phyloP scores from a whole-genome alignment of 2,329 filamentous ascomycete species.

The Colletotrichum sp. region DNA sequence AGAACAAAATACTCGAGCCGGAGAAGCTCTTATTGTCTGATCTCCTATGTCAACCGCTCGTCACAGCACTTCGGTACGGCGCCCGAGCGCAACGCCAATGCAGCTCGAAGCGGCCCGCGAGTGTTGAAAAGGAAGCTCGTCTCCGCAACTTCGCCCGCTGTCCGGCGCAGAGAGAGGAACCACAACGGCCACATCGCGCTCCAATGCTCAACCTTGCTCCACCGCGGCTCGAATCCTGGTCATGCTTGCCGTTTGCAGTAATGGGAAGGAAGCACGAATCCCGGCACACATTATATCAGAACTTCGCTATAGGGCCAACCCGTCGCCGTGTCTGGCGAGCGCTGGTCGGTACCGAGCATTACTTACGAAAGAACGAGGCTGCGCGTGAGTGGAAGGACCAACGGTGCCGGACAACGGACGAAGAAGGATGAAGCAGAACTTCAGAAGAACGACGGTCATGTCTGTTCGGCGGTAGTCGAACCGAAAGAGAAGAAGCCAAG shows the following conservation, averaged over 20 bases:
- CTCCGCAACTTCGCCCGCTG: not conserved
- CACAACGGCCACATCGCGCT: not conserved
- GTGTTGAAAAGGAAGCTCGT: not conserved
- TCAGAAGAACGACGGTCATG: not conserved
- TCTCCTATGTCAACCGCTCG: not conserved
- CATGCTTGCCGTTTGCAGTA: not conserved
- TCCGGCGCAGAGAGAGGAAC: not conserved
- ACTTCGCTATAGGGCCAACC: not conserved
- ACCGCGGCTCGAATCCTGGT: not conserved
- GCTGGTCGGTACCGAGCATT: not conserved
- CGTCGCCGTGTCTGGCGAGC: not conserved
- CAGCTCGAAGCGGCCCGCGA: not conserved
- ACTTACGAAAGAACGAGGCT: not conserved
- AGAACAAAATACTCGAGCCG: not conserved
- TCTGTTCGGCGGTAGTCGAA: conserved; percentile 30
- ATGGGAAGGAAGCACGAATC: not conserved
- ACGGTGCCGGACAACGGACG: not conserved
- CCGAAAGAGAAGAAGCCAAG: conserved; percentile 23
- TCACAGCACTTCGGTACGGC: not conserved
- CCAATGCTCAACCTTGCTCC: not conserved
- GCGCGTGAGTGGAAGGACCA: not conserved
- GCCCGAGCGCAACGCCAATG: not conserved
- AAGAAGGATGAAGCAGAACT: not conserved
- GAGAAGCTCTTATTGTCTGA: not conserved
- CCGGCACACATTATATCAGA: not conserved